Evolutionary conservation across 192 early-diverging fungal genomes (phyloP), one percentile per base, ranked within the genome.

Genomic region (Entomortierella beljakovae): DNA sequence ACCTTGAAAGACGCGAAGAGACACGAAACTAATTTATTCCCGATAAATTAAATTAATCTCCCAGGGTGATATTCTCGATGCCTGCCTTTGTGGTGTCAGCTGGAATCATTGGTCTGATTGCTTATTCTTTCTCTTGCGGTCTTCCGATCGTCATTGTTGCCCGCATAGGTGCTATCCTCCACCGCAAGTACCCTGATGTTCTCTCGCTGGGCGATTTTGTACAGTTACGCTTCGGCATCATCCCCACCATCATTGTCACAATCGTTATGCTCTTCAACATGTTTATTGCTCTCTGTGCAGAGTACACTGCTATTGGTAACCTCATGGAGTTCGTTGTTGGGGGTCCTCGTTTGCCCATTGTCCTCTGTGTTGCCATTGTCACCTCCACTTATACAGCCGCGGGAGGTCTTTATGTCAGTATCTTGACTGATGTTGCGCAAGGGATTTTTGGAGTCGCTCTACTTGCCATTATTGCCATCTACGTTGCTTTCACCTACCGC

Each of bases 191-290:
- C 77, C 86, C 90, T 13, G 80, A 70, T 18, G 87, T 88, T 23
- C 87, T 91, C 61, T 90, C 91, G 3, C 85, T 92, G 61, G 90
- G 90, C 0, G 83, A 89, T 35, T 92, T 91, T 80, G 80, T 92
- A 33, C 82, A 85, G 61, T 82, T 83, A 68, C 87, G 91, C 37
- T 92, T 75, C 50, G 91, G 91, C 29, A 86, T 85, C 42, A 82
- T 86, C 16, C 77, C 87, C 40, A 88, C 88, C 49, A 64, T 89
- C 62, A 84, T 87, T 51, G 80, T 86, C 50, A 48, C 90, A n/a
- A 57, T 87, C 38, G 84, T 84, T 80, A 86, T 90, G 32, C 70
- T 92, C 42, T 85, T 89, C 62, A 81, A 75, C 64, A 88, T 90
- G 74, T 86, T 75, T 8, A 84, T 92, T 63, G 90, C 80, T 64